Conservation (phyloP, 2,329 filamentous ascomycete genomes). For the Fusarium aywerte region DNA sequence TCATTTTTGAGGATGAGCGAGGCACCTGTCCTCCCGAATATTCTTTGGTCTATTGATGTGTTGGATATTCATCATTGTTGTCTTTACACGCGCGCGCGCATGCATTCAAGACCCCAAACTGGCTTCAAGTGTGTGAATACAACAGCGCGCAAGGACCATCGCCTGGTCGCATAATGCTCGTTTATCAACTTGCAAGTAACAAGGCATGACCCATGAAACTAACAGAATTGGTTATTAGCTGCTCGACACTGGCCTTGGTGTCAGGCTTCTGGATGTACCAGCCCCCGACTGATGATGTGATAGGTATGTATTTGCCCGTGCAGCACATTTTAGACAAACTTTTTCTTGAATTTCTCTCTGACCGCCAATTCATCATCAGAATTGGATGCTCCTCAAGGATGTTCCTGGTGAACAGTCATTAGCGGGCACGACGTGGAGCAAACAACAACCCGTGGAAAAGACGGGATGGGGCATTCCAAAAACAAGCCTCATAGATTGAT, state of each 20-base stretch:
- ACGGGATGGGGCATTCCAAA: conserved; percentile 26
- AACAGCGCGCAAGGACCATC: conserved; percentile 24
- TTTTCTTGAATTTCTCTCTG: conserved; percentile 45
- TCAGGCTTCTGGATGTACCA: conserved; percentile 24
- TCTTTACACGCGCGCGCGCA: conserved; percentile 10
- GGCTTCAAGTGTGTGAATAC: conserved; percentile 7
- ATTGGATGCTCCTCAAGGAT: conserved; percentile 34
- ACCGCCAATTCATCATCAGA: conserved; percentile 61
- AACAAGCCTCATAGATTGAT: conserved; percentile 5
- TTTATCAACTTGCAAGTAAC: conserved; percentile 18
- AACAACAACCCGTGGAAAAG: conserved; percentile 24
- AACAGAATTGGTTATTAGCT: conserved; percentile 11
- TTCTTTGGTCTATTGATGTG: neutral
- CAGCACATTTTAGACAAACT: conserved; percentile 29
- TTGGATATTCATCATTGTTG: conserved; percentile 8
- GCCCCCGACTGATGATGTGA: conserved; percentile 9
- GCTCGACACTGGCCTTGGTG: conserved; percentile 9
- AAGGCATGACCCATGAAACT: conserved; percentile 35
- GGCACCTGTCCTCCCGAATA: neutral
- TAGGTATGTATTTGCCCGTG: conserved; percentile 26
- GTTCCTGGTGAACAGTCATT: conserved; percentile 36
- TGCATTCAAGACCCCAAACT: conserved; percentile 16
- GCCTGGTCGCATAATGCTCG: conserved; percentile 28
- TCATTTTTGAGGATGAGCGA: neutral
- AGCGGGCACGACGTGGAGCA: conserved; percentile 41